Evolutionary conservation across 371 early-diverging fungal genomes (phyloP), one percentile per base, ranked within the genome.

Genomic region (Mortierella sp.): DNA sequence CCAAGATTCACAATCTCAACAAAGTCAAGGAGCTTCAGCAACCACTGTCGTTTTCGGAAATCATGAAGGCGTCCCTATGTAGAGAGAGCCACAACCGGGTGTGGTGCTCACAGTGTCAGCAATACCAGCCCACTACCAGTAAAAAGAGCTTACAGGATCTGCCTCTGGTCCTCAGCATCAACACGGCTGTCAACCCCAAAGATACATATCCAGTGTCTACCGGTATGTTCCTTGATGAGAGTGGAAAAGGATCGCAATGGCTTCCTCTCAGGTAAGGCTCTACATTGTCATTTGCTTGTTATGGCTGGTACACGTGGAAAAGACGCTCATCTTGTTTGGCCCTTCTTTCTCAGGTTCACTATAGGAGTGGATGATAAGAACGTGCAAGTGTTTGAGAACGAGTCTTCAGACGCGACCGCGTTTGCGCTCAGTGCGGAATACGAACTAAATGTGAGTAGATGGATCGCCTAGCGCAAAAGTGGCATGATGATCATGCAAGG

Each of bases 41-140:
- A 63, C 45, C 77, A 4, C 64, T 60, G 55, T 40, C 79, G 19
- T 90, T 91, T 51, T 78, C 83, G 0, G 90, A 88, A 29, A 76
- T 92, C 5, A 60, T 93, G 40, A 84, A 87, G 64, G 78, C 82
- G 17, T 91, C 91, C 63, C 82, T 95, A 57, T 85, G 87, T 34
- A 79, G 92, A 13, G 91, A 91, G 60, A 82, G 86, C 14, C 83
- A 87, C 58, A 91, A 92, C 28, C 91, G 89, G 56, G 94, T 93
- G 8, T 93, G 93, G 92, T 95, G 95, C 64, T 51, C 83, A 9
- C 74, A 77, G 10, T 95, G 95, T 71, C 87, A 87, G 45, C 85
- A 86, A 56, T 93, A 92, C 60, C 88, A 89, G 60, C 88, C 88
- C 0, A 88, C 85, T 5, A 85, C 85, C 0, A 90, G 90, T 28